phyloP scores from a whole-genome alignment of 148 eudicot genomes.

The Rhododendron mucronatum region DNA sequence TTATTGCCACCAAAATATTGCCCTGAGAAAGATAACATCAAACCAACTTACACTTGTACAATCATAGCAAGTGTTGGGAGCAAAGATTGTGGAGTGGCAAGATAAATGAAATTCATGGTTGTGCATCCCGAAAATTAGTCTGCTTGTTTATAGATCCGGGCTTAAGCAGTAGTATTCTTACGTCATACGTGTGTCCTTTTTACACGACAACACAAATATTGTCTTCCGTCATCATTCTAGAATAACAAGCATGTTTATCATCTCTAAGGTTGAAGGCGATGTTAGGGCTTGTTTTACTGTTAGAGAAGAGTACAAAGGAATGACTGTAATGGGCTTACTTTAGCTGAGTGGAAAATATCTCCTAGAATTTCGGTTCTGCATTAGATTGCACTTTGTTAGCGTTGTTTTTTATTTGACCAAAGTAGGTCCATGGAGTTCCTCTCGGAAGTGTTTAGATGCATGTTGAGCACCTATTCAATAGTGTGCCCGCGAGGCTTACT shows the following conservation, averaged over 20 bases:
- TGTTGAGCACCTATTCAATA: not conserved
- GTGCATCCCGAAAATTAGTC: not conserved
- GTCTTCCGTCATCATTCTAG: not conserved
- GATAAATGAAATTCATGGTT: not conserved
- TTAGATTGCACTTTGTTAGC: not conserved
- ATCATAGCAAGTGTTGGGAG: not conserved
- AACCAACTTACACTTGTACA: not conserved
- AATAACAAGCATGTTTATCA: not conserved
- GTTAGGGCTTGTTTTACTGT: not conserved
- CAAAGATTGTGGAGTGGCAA: conserved; percentile 5
- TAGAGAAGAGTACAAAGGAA: not conserved
- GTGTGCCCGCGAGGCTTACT: not conserved
- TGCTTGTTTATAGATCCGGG: not conserved
- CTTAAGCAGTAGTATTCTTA: not conserved
- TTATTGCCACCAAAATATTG: not conserved
- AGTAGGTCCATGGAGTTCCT: not conserved
- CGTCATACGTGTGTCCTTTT: not conserved
- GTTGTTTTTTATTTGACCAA: not conserved
- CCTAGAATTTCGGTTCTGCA: not conserved
- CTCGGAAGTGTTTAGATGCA: not conserved
- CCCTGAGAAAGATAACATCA: not conserved
- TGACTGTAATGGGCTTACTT: not conserved
- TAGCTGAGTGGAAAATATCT: not conserved
- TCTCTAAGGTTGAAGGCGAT: not conserved
- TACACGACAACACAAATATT: not conserved